Conservation (phyloP, 2,329 filamentous ascomycete species). For the Leptodontidium sp. region DNA sequence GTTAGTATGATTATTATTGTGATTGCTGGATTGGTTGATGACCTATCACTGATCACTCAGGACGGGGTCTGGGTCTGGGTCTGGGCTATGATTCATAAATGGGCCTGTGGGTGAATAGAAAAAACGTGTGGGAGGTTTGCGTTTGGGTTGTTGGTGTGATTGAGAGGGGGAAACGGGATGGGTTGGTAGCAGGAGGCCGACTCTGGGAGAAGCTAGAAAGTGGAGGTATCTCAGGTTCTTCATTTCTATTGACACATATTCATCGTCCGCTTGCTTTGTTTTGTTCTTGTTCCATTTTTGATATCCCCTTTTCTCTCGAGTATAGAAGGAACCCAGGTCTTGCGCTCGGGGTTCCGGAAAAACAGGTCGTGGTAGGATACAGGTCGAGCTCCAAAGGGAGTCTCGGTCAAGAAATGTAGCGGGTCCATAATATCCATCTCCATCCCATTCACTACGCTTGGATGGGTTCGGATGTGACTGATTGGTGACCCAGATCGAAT, state of each 20-base stretch:
- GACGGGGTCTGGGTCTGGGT: too few relatives aligned
- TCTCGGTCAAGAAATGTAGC: slow-evolving; percentile 10
- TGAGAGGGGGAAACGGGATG: too few relatives aligned
- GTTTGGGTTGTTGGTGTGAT: too few relatives aligned
- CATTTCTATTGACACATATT: slow-evolving; percentile 4
- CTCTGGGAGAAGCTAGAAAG: not conserved
- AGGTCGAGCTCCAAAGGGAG: slow-evolving; percentile 4
- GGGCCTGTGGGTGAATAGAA: too few relatives aligned
- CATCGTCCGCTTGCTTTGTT: not conserved
- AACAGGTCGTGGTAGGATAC: slow-evolving; percentile 13
- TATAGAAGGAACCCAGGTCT: not conserved
- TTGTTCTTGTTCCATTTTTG: not conserved
- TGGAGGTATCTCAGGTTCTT: not conserved
- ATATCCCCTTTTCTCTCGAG: slow-evolving; percentile 5
- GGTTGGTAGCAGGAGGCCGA: not conserved
- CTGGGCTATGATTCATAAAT: too few relatives aligned
- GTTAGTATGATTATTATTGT: too few relatives aligned
- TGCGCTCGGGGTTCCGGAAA: not conserved
- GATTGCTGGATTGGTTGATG: too few relatives aligned
- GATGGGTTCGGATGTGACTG: not conserved
- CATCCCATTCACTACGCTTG: not conserved
- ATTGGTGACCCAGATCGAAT: not conserved
- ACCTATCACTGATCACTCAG: too few relatives aligned
- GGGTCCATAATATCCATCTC: not conserved
- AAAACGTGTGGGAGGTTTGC: too few relatives aligned